phyloP scores from a whole-genome alignment of 306 rosid genomes.

The Astragalus membranaceus region DNA sequence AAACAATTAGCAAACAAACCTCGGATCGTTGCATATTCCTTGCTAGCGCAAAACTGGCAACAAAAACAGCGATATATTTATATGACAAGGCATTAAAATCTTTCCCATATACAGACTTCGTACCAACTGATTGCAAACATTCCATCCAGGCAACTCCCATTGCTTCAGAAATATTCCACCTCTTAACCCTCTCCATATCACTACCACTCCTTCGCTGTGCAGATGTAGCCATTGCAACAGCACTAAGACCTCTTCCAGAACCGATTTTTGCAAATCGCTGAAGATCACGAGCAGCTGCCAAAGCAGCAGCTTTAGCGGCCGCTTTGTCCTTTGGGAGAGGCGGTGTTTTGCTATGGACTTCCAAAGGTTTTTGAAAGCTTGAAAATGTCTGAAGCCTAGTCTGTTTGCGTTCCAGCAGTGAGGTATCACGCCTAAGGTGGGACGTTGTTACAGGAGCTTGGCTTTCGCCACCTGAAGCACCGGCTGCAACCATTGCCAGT shows the following conservation, averaged over 20 bases:
- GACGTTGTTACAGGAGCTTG: conserved; percentile 46
- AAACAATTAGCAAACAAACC: conserved; percentile 47
- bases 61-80: conserved; percentile 92
- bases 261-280: conserved; percentile 89
- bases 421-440: conserved; percentile 76
- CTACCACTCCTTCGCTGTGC: conserved; percentile 83
- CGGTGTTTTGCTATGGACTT: conserved; percentile 50
- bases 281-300: conserved; percentile 98
- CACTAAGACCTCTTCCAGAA: conserved; percentile 98
- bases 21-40: conserved; percentile 97
- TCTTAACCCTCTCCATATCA: conserved; percentile 78
- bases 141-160: conserved; percentile 99
- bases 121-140: conserved; percentile 92
- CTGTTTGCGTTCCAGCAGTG: conserved; percentile 78
- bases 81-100: conserved; percentile 90
- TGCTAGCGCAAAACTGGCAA: conserved; percentile 96
- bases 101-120: conserved; percentile 88
- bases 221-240: conserved; percentile 99
- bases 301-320: conserved; percentile 96
- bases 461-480: conserved; percentile 90
- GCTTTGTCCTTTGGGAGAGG: conserved; percentile 93
- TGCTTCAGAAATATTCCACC: conserved; percentile 92
- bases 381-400: conserved; percentile 79
- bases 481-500: conserved; percentile 98
- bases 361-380: conserved; percentile 83